Conservation (phyloP, 2,329 filamentous ascomycete genomes). For the Sclerotiophoma versabilis region DNA sequence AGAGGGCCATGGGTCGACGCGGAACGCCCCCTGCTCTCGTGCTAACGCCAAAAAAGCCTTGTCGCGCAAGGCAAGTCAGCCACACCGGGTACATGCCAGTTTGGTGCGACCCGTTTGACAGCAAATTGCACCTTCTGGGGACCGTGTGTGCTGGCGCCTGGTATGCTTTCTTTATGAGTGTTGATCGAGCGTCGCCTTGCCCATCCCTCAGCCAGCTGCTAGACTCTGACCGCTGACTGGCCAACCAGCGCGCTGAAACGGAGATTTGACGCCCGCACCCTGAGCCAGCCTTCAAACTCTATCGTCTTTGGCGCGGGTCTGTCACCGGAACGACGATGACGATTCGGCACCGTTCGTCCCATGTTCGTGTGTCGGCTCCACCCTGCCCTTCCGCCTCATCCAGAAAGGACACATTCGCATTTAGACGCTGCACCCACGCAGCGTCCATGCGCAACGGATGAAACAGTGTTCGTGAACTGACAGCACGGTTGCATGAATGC, state of each 20-base stretch:
- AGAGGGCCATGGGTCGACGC: conserved; percentile 7
- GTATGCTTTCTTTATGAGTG: neutral
- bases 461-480: conserved; percentile 12
- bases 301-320: conserved; percentile 20
- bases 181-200: neutral
- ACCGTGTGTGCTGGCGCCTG: conserved; percentile 1
- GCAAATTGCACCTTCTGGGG: conserved; percentile 16
- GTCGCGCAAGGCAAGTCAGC: conserved; percentile 13
- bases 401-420: conserved; percentile 27
- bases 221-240: neutral
- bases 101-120: conserved; percentile 13
- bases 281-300: conserved; percentile 12
- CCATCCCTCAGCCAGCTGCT: neutral
- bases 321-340: conserved; percentile 27
- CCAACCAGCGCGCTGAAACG: neutral
- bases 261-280: conserved; percentile 5
- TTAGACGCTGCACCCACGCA: conserved; percentile 12
- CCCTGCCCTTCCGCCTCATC: conserved; percentile 26
- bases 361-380: conserved; percentile 33
- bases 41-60: conserved; percentile 9
- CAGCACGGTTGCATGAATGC: conserved; percentile 10
- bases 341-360: conserved; percentile 33
- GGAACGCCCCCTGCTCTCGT: conserved; percentile 5
- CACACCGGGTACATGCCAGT: conserved; percentile 18
- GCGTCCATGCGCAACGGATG: conserved; percentile 8